Base-by-base conservation (phyloP, 2,329 filamentous ascomycete genomes). In the Aspergillus aculeatus region DNA sequence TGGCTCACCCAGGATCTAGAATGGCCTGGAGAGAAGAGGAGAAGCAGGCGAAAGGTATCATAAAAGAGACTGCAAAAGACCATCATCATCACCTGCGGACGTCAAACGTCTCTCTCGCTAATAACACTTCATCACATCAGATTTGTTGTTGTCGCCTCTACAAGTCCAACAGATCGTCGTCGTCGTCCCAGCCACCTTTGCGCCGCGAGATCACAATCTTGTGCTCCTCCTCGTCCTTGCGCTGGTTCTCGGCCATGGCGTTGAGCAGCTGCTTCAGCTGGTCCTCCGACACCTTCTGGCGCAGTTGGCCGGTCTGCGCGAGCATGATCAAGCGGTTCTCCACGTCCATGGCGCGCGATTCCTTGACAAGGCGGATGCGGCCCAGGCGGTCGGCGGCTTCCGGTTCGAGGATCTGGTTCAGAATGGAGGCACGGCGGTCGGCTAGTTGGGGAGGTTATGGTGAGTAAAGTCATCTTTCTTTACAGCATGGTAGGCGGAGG, bases 341-440 rank as follows among this genome's bases (percentile, higher is more conserved):
- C 59, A 99, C 86, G 71, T 97, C 92, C 62, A 84, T 85, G 38
- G 95, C 95, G 70, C 95, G 91, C 68, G 89, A 88, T 75, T 93
- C 92, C 80, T 98, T 98, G 73, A 99, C 95, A 62, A 99, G 87
- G 35, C 94, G 89, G 79, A 99, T 98, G 66, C 95, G 91, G 59
- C 91, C 92, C 1, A 99, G 85, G 14, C 95, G 90, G 80, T 99
- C 95, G 62, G 92, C 90, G 19, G 95, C 95, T 72, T 94, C 92
- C 66, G 95, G 95, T 70, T 93, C 89, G 63, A 99, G 91, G 81
- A 99, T 98, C 78, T 98, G 95, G 68, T 85, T 86, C 63, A 99
- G 88, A 68, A 97, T 89, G 21, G 73, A 61, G 60, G 73, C 65
- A 59, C 71, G 73, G 56, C 72, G 72, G 31, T 76, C 72, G 57